Base-by-base conservation (phyloP, 352 stramenopile species). In the Globisporangium echinulatum region DNA sequence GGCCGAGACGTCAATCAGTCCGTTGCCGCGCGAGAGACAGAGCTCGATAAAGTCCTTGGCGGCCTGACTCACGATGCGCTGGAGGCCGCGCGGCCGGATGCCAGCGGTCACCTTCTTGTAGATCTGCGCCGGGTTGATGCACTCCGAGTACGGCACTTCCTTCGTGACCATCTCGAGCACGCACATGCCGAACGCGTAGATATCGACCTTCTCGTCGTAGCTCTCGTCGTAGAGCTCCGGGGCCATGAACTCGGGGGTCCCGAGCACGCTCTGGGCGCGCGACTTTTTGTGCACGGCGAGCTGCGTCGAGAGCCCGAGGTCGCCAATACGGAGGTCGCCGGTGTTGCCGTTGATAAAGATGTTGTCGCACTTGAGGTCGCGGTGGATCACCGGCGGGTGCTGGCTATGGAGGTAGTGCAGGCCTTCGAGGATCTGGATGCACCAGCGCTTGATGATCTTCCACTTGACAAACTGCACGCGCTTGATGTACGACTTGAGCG, bases 151-250 rank as follows among this genome's bases (percentile, higher is more conserved):
- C 15, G 97, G 97, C 44, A 98, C 92, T 66, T 99, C 96, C 69
- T 99, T 98, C 9, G 97, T 99, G 66, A 99, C 96, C 83, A 99
- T 99, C 79, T 99, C 97, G 40, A 99, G 73, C 44, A 99, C 88
- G 68, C 96, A 99, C 97, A 99, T 99, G 37, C 97, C 97, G 77
- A 99, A 99, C 15, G 97, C 96, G 68, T 99, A 99, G 59, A 99
- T 88, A 54, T 96, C 84, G 36, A 94, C 94, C 67, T 98, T 99
- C 68, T 99, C 95, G 61, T 98, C 93, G 69, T 99, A 99, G 54
- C 77, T 95, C 70, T 99, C 96, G 56, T 99, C 96, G 69, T 99
- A 99, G 37, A 99, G 82, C 68, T 99, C 97, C 0, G 97, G 97
- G 2, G 97, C 97, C 97, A 99, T 99, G 67, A 99, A 99, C 71